Evolutionary conservation across 352 stramenopile species (phyloP).

Genomic region (Aphanomyces stellatus): DNA sequence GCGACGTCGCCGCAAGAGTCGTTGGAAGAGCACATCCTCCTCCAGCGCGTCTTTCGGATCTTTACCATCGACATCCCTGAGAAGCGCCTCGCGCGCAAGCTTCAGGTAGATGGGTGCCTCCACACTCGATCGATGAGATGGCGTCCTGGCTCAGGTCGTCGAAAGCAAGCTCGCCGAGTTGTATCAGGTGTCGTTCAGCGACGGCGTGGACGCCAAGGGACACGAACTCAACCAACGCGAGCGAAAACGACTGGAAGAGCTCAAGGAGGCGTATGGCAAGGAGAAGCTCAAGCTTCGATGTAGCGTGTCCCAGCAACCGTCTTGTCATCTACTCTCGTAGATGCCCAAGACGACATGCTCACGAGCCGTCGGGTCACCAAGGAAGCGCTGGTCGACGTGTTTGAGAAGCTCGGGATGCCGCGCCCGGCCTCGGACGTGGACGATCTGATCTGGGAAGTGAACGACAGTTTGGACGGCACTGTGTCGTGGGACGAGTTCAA

Average conservation of each 20-base stretch:
- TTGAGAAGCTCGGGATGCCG: slow-evolving; percentile 46
- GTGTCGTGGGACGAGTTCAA: slow-evolving; percentile 74
- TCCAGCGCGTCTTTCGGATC: slow-evolving; percentile 57
- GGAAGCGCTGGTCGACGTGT: slow-evolving; percentile 39
- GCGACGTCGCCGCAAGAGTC: too few relatives aligned
- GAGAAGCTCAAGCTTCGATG: slow-evolving; percentile 18
- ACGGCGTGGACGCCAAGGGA: neutral
- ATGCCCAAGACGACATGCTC: slow-evolving; percentile 29
- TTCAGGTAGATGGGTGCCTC: slow-evolving; percentile 31
- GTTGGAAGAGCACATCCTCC: slow-evolving; percentile 71
- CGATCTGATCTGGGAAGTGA: slow-evolving; percentile 73
- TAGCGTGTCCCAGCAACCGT: too few relatives aligned
- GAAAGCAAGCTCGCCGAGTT: slow-evolving; percentile 9
- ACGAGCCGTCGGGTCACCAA: slow-evolving; percentile 42
- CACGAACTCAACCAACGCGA: neutral
- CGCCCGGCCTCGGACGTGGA: slow-evolving; percentile 25
- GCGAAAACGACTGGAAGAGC: neutral
- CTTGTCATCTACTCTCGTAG: too few relatives aligned
- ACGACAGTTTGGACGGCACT: slow-evolving; percentile 60
- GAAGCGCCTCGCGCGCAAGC: slow-evolving; percentile 46
- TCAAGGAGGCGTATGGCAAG: slow-evolving; percentile 19
- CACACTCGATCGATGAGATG: too few relatives aligned
- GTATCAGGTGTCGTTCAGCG: neutral
- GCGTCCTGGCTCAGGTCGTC: too few relatives aligned
- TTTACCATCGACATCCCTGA: slow-evolving; percentile 58